Evolutionary conservation across 306 rosid species (phyloP).

Genomic region (Cicer cuneatum): DNA sequence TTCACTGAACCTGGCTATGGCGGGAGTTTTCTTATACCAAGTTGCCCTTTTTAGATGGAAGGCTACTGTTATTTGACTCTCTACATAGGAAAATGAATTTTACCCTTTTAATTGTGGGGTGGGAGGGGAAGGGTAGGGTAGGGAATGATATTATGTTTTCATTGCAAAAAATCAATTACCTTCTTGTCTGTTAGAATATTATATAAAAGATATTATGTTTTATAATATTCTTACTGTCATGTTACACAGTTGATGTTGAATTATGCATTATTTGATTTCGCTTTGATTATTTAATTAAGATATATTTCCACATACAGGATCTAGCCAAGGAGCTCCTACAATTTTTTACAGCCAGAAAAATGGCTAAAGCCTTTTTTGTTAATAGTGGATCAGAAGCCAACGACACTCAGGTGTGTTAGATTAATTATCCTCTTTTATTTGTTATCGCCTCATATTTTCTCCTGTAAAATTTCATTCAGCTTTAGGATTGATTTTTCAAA

Average conservation of each 20-base stretch:
- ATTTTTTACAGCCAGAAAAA: conserved; percentile 74
- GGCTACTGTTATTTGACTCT: not conserved
- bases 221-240: not conserved
- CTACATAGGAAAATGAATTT: not conserved
- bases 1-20: not conserved
- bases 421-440: conserved; percentile 38
- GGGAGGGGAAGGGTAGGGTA: not conserved
- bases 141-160: conserved; percentile 5
- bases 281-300: conserved; percentile 32
- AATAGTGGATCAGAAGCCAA: conserved; percentile 99
- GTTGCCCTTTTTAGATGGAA: conserved; percentile 15
- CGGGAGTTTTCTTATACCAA: conserved; percentile 1
- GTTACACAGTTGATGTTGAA: conserved; percentile 26
- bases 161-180: conserved; percentile 5
- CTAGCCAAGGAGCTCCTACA: conserved; percentile 86
- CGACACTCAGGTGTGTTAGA: conserved; percentile 81
- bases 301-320: conserved; percentile 62
- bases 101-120: not conserved
- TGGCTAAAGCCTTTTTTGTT: conserved; percentile 89
- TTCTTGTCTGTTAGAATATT: not conserved
- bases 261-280: conserved; percentile 12
- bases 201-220: no score
- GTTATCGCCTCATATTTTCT: conserved; percentile 32
- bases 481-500: conserved; percentile 10
- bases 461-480: conserved; percentile 25